phyloP scores from a whole-genome alignment of 345 rosid genomes.

The Psidium guajava region DNA sequence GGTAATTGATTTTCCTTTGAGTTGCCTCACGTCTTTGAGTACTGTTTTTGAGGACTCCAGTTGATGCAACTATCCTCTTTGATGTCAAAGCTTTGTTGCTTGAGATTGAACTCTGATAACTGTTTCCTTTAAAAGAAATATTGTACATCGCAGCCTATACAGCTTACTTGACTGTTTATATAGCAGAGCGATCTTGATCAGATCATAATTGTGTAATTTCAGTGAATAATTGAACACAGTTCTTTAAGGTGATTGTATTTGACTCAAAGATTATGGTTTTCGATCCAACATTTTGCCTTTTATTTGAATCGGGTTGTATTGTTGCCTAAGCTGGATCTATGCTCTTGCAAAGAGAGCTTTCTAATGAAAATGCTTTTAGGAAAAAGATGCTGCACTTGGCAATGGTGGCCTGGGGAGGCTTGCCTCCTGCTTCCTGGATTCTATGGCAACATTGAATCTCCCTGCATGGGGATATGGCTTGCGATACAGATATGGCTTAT shows the following conservation, averaged over 20 bases:
- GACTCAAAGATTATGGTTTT: neutral
- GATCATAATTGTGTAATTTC: neutral
- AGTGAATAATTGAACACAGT: no score
- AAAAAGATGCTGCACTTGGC: conserved; percentile 97
- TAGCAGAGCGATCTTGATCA: neutral
- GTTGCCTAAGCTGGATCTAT: neutral
- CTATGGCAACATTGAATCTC: conserved; percentile 91
- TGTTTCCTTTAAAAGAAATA: neutral
- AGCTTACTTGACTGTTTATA: neutral
- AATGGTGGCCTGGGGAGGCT: conserved; percentile 98
- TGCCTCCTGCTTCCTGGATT: conserved; percentile 93
- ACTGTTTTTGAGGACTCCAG: neutral
- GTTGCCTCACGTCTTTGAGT: neutral
- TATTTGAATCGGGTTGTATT: neutral
- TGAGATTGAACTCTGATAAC: neutral
- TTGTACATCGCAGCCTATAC: neutral
- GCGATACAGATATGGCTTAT: conserved; percentile 88
- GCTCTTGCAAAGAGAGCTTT: neutral
- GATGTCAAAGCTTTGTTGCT: neutral
- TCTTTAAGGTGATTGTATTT: neutral
- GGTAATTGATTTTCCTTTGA: conserved; percentile 22
- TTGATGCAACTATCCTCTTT: neutral
- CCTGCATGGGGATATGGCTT: conserved; percentile 99
- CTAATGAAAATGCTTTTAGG: conserved; percentile 26
- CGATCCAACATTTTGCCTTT: neutral